Evolutionary conservation across 805 yeast genomes (phyloP).

Genomic region (Metschnikowia henanensis): DNA sequence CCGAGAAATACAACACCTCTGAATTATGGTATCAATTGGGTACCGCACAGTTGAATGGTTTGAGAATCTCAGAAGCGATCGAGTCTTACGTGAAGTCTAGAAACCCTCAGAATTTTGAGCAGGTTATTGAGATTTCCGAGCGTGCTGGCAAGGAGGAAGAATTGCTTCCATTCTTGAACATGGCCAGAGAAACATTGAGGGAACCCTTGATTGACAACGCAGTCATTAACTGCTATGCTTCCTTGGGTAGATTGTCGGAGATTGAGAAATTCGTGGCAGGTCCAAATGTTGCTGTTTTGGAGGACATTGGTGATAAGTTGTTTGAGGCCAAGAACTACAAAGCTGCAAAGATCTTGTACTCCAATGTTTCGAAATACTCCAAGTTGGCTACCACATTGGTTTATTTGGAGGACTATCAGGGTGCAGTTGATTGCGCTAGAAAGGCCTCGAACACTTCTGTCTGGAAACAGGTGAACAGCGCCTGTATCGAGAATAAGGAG

Average conservation of each 20-base stretch:
- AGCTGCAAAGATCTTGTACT: constrained; percentile 88
- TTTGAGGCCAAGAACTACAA: constrained; percentile 79
- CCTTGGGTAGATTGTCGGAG: constrained; percentile 69
- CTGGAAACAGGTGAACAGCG: constrained; percentile 97
- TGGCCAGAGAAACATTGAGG: constrained; percentile 90
- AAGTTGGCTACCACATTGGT: constrained; percentile 97
- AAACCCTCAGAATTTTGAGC: constrained; percentile 86
- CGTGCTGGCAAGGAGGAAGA: constrained; percentile 97
- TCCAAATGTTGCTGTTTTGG: constrained; percentile 91
- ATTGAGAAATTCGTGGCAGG: constrained; percentile 83
- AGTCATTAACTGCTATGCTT: constrained; percentile 82
- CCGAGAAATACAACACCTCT: constrained; percentile 82
- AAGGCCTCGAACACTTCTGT: constrained; percentile 92
- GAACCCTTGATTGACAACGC: constrained; percentile 95
- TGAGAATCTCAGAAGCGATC: constrained; percentile 89
- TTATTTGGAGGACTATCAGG: constrained; percentile 86
- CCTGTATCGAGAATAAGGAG: constrained; percentile 93
- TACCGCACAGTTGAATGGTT: constrained; percentile 92
- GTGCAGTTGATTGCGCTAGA: constrained; percentile 98
- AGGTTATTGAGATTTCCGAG: constrained; percentile 90
- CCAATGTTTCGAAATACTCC: constrained; percentile 89
- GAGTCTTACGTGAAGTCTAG: constrained; percentile 89
- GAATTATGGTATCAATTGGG: constrained; percentile 96
- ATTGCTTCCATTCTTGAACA: constrained; percentile 76
- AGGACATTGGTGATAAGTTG: constrained; percentile 87